These are phyloP conservation scores for Eucalyptus caleyi DNA, from an alignment of 345 rosid species.

Conservation along the genomic window DNA sequence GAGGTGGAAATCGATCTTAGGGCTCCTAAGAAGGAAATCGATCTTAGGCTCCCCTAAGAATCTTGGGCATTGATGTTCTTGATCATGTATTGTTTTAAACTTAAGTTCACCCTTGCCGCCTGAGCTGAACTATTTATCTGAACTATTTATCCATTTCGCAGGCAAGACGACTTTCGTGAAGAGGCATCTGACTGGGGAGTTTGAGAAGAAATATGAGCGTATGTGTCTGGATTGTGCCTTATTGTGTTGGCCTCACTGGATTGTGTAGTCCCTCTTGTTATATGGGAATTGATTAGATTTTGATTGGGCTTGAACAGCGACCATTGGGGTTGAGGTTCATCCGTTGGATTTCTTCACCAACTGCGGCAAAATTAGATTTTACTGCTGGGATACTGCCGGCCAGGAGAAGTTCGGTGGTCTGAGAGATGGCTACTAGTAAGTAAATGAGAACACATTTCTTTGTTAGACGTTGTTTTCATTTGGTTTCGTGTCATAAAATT, in stretches of 20 bases:
- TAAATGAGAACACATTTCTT: background rate
- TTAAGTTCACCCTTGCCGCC: too few relatives aligned
- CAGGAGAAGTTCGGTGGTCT: conserved; percentile 98
- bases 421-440: conserved; percentile 97
- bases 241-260: background rate
- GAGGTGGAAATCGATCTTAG: background rate
- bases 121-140: too few relatives aligned
- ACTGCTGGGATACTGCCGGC: conserved; percentile 99
- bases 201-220: conserved; percentile 42
- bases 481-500: background rate
- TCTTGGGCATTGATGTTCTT: background rate
- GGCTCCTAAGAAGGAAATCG: background rate
- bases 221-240: background rate
- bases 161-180: conserved; percentile 36
- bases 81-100: background rate
- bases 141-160: background rate
- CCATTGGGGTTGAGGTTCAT: conserved; percentile 97
- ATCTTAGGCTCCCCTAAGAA: background rate
- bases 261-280: background rate
- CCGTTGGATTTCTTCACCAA: conserved; percentile 92
- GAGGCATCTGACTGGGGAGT: conserved; percentile 36
- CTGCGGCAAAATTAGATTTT: conserved; percentile 86
- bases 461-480: background rate
- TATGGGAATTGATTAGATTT: background rate
- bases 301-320: conserved; percentile 30